phyloP scores from a whole-genome alignment of 2,329 filamentous ascomycete species.

The Ascocoryne sarcoides region DNA sequence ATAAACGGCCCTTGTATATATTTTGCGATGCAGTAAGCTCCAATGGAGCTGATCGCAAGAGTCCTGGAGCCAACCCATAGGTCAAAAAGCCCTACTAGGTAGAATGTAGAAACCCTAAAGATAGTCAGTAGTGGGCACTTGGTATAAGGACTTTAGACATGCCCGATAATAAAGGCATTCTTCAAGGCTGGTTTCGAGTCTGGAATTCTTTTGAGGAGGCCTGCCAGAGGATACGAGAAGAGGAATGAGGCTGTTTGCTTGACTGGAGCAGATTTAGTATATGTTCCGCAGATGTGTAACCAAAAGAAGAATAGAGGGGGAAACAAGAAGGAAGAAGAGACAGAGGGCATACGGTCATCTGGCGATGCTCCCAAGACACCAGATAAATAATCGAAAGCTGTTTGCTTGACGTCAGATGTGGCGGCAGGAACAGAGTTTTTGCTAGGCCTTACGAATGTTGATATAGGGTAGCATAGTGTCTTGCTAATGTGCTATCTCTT shows the following conservation, averaged over 20 bases:
- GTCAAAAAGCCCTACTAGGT: constrained; percentile 86
- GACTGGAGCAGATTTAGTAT: constrained; percentile 44
- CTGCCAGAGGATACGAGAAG: constrained; percentile 85
- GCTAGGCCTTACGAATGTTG: constrained; percentile 42
- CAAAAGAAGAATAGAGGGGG: not conserved
- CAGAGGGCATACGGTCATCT: constrained; percentile 48
- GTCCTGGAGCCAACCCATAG: constrained; percentile 80
- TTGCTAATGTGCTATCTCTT: not conserved
- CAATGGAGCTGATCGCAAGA: constrained; percentile 68
- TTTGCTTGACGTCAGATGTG: constrained; percentile 22
- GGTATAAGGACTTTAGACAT: constrained; percentile 23
- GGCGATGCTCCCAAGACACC: constrained; percentile 50
- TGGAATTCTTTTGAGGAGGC: constrained; percentile 78
- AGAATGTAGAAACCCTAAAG: constrained; percentile 70
- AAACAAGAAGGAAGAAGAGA: not conserved
- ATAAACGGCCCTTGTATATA: constrained; percentile 83
- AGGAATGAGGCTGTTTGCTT: constrained; percentile 90
- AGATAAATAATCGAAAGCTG: constrained; percentile 54
- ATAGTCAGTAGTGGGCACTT: constrained; percentile 6
- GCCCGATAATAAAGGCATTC: constrained; percentile 80
- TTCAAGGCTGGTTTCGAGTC: constrained; percentile 77
- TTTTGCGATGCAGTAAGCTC: constrained; percentile 74
- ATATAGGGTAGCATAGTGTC: constrained; percentile 53
- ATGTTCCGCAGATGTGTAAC: not conserved
- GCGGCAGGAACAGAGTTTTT: constrained; percentile 6